Evolutionary conservation across 176 grass and related monocot species (phyloP).

Genomic region (Eragrostis curvula): DNA sequence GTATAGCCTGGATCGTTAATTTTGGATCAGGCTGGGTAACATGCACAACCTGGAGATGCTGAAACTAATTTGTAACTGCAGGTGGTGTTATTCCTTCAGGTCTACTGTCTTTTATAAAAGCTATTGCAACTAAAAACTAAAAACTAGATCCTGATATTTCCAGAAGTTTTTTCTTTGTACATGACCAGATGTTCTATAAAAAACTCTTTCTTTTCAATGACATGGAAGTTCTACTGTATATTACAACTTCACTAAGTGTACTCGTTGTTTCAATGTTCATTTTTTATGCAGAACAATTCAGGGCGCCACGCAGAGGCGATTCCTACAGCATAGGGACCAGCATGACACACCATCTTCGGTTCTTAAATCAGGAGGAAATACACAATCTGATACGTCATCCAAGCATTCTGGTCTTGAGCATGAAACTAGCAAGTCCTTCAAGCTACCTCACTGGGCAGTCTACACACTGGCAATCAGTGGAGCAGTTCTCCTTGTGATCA

Average conservation of each 20-base stretch:
- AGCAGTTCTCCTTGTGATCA: constrained; percentile 38
- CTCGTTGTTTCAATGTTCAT: background rate
- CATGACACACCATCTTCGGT: background rate
- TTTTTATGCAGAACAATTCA: constrained; percentile 18
- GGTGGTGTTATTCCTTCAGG: too few relatives aligned
- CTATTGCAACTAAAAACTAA: background rate
- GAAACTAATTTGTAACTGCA: background rate
- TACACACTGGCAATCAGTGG: constrained; percentile 42
- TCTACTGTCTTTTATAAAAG: background rate
- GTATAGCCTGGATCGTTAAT: too few relatives aligned
- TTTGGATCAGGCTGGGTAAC: background rate
- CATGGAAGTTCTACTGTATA: background rate
- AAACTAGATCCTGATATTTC: background rate
- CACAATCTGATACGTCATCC: background rate
- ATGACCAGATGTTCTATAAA: constrained; percentile 11
- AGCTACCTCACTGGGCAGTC: constrained; percentile 7
- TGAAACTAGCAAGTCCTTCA: background rate
- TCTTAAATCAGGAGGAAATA: background rate
- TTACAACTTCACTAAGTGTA: background rate
- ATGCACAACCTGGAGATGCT: background rate
- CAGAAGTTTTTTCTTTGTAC: background rate
- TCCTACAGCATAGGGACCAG: background rate
- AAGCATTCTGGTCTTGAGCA: background rate
- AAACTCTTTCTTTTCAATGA: background rate
- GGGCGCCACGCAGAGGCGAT: constrained; percentile 24